Conservation (phyloP, 805 yeast genomes). For the Ogataea pilisensis region DNA sequence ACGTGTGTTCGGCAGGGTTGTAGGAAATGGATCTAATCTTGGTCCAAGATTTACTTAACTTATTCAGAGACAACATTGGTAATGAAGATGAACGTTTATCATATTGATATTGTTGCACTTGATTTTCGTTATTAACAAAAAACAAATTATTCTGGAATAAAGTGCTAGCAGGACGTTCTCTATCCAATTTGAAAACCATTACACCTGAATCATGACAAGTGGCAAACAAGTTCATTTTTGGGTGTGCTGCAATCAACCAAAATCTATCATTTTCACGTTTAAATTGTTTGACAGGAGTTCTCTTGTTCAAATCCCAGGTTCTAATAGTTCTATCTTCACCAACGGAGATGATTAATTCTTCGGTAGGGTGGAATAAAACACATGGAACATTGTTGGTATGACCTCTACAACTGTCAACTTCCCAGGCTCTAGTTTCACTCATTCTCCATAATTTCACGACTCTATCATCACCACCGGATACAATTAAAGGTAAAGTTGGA, state of each 20-base stretch:
- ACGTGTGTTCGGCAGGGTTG: conserved; percentile 88
- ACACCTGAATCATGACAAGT: conserved; percentile 97
- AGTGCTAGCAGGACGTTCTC: conserved; percentile 93
- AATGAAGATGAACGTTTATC: conserved; percentile 57
- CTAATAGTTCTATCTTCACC: conserved; percentile 95
- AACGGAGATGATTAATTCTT: conserved; percentile 87
- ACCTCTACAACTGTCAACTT: conserved; percentile 97
- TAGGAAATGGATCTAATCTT: conserved; percentile 81
- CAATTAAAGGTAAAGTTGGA: conserved; percentile 91
- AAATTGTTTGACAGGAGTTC: conserved; percentile 91
- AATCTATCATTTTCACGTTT: conserved; percentile 91
- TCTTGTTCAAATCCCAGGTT: conserved; percentile 93
- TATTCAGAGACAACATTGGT: conserved; percentile 80
- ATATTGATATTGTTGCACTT: conserved; percentile 76
- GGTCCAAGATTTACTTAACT: conserved; percentile 81
- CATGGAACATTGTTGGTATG: conserved; percentile 91
- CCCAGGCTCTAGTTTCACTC: conserved; percentile 98
- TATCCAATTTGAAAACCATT: conserved; percentile 94
- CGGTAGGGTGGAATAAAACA: conserved; percentile 88
- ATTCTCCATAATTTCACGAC: conserved; percentile 95
- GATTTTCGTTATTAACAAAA: conserved; percentile 79
- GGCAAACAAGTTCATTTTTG: conserved; percentile 86
- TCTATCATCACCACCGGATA: conserved; percentile 94
- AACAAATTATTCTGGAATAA: conserved; percentile 67
- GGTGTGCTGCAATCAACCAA: conserved; percentile 90